Base-by-base conservation (phyloP, 225 moss, liverwort and hornwort species). In the Neckera pumila region DNA sequence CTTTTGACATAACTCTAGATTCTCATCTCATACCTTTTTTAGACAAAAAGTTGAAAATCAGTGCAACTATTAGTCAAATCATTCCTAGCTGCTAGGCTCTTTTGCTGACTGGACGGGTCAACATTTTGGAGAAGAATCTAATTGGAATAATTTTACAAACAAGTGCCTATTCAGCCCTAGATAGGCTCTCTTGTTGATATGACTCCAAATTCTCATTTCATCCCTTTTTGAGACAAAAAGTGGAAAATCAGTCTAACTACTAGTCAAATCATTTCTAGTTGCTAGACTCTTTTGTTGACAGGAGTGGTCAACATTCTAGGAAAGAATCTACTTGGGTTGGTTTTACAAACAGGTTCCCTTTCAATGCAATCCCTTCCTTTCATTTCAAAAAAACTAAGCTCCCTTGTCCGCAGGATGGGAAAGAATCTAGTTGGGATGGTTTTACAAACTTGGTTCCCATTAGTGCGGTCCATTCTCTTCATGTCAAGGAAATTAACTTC, bases 371-470 rank as follows among this genome's bases (percentile, higher is more conserved):
- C 6, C 0, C 0, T 47, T 73, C 2, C 45, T 47, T 30, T 73
- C 6, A 10, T 73, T 45, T 45, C 6, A 28, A 43, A 2, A 11
- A n/a, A 43, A 72, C 10, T 28, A 56, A 8, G 3, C 25, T n/a
- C 26, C 56, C 10, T n/a, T 0, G 0, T n/a, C 8, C 0, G 0
- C 10, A n/a, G 14, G 36, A 0, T 16, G 1, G 3, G 1, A 5
- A 71, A 14, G 14, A 42, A 42, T 71, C 15, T 71, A 5, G 13
- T 11, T 42, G 6, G 8, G 5, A 71, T 71, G 71, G 42, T 61
- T 61, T 61, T 61, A 28, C 7, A 28, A 28, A 61, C 2, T 15
- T 8, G 2, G 27, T 61, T 28, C 15, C 62, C 45, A 45, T 73
- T 0, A 8, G 0, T 28, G 17, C 8, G 17, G 2, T 73, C 3